A percentile compares a stretch with the other conserved stretches of the same genome.
Conservation (phyloP, 2,329 filamentous ascomycete species). For the Coniosporium tulheliwenetii region DNA sequence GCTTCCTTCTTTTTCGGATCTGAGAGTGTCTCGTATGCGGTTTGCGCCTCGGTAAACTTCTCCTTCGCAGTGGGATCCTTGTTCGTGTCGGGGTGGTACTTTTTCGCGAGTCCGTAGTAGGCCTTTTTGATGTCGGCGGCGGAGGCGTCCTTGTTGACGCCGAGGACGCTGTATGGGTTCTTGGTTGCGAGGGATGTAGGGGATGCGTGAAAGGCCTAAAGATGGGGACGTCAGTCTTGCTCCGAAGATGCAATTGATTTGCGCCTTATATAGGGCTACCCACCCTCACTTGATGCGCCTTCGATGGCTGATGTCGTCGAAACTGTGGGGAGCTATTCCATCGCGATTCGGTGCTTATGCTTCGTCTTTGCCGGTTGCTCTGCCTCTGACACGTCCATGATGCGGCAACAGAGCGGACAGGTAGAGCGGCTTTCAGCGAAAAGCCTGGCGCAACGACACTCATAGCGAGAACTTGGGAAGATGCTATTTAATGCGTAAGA, state of each 20-base stretch:
- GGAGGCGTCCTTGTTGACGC: constrained; percentile 68
- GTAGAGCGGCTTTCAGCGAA: constrained; percentile 16
- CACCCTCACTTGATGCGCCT: constrained; percentile 1
- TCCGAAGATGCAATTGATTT: constrained; percentile 5
- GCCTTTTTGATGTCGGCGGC: constrained; percentile 90
- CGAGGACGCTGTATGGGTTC: constrained; percentile 78
- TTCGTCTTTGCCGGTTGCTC: constrained; percentile 5
- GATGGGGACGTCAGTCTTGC: constrained; percentile 8
- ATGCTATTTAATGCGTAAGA: too few species aligned
- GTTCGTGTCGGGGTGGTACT: constrained; percentile 95
- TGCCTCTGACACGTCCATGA: constrained; percentile 10
- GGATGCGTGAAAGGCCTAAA: constrained; percentile 47
- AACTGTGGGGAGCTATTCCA: too few species aligned
- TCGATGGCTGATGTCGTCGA: too few species aligned
- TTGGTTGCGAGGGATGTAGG: constrained; percentile 34
- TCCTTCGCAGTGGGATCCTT: constrained; percentile 90
- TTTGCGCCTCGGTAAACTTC: constrained; percentile 82
- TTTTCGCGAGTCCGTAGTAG: constrained; percentile 95
- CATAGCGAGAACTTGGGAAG: constrained; percentile 8
- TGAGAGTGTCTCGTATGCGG: constrained; percentile 84
- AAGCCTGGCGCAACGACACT: constrained; percentile 18
- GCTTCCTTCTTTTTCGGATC: constrained; percentile 87
- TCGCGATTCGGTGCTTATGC: too few species aligned
- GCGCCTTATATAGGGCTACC: constrained; percentile 4
- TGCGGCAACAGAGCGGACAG: constrained; percentile 16